These are phyloP conservation scores for Lotus japonicus DNA, from an alignment of 306 rosid genomes.

Conservation along the genomic window DNA sequence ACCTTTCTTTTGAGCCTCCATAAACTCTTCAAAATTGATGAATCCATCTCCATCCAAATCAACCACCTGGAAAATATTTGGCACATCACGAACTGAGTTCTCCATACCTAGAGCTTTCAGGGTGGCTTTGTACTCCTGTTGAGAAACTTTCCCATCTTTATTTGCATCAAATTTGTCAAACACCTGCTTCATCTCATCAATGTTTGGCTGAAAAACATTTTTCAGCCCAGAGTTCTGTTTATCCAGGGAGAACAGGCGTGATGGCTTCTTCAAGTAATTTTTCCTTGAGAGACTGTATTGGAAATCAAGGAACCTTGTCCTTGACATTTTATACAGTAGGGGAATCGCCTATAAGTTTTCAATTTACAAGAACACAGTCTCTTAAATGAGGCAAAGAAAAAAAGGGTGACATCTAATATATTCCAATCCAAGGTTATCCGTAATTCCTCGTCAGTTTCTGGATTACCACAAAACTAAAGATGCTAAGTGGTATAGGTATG, in stretches of 20 bases:
- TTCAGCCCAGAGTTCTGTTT: constrained; percentile 48
- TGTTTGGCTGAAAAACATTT: constrained; percentile 43
- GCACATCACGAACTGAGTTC: constrained; percentile 44
- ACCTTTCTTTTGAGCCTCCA: constrained; percentile 61
- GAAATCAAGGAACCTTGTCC: constrained; percentile 60
- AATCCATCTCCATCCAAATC: constrained; percentile 85
- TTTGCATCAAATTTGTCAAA: constrained; percentile 70
- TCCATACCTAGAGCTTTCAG: constrained; percentile 57
- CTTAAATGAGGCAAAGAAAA: not conserved
- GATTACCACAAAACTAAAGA: constrained; percentile 33
- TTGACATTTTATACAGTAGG: constrained; percentile 34
- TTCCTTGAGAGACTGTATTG: constrained; percentile 61
- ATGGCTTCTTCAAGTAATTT: constrained; percentile 54
- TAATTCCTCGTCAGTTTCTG: constrained; percentile 31
- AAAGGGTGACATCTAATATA: not conserved
- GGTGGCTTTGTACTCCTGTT: constrained; percentile 58
- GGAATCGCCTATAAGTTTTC: constrained; percentile 16
- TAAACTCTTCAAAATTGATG: constrained; percentile 61
- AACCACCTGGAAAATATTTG: constrained; percentile 52
- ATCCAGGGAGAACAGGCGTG: constrained; percentile 39
- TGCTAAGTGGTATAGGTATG: constrained; percentile 21
- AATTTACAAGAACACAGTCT: not conserved
- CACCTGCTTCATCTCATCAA: constrained; percentile 67
- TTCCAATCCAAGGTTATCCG: constrained; percentile 4
- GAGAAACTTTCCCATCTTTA: constrained; percentile 72